Conservation (phyloP, 1,139 yeast genomes). For the Candida anutae region DNA sequence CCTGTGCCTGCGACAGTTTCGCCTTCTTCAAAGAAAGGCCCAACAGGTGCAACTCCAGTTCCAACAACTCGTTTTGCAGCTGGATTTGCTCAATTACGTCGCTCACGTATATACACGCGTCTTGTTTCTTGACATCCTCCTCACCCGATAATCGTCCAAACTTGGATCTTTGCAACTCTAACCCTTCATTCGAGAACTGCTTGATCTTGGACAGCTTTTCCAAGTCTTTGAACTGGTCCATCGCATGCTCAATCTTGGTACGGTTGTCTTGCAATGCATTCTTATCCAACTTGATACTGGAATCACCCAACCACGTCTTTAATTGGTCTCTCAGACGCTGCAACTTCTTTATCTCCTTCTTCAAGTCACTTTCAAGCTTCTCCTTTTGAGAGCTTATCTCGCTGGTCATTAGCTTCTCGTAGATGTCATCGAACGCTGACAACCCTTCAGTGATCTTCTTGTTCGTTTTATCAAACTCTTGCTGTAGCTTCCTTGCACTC, state of each 20-base stretch:
- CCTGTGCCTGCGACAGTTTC: constrained; percentile 29
- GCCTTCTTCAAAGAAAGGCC: constrained; percentile 41
- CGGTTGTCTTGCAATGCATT: constrained; percentile 68
- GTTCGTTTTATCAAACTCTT: constrained; percentile 91
- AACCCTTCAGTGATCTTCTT: constrained; percentile 95
- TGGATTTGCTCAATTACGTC: constrained; percentile 76
- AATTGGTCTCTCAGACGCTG: constrained; percentile 95
- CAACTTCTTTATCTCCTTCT: constrained; percentile 90
- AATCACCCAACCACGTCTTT: constrained; percentile 90
- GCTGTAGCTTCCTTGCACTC: constrained; percentile 44
- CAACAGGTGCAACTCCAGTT: constrained; percentile 64
- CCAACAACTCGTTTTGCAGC: constrained; percentile 72
- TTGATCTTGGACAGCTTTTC: constrained; percentile 94
- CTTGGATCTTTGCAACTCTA: constrained; percentile 49
- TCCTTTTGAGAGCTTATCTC: constrained; percentile 89
- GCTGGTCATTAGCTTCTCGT: constrained; percentile 76
- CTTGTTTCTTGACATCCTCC: constrained; percentile 63
- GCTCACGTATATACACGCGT: constrained; percentile 64
- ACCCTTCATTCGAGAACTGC: constrained; percentile 91
- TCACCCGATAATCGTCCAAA: constrained; percentile 49
- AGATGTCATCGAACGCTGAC: constrained; percentile 74
- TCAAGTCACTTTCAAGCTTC: constrained; percentile 85
- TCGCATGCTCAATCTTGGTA: constrained; percentile 77
- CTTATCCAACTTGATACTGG: constrained; percentile 87
- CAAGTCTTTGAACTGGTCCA: constrained; percentile 94